phyloP scores from a whole-genome alignment of 2,329 filamentous ascomycete genomes.

The Pseudopyricularia cyperi region DNA sequence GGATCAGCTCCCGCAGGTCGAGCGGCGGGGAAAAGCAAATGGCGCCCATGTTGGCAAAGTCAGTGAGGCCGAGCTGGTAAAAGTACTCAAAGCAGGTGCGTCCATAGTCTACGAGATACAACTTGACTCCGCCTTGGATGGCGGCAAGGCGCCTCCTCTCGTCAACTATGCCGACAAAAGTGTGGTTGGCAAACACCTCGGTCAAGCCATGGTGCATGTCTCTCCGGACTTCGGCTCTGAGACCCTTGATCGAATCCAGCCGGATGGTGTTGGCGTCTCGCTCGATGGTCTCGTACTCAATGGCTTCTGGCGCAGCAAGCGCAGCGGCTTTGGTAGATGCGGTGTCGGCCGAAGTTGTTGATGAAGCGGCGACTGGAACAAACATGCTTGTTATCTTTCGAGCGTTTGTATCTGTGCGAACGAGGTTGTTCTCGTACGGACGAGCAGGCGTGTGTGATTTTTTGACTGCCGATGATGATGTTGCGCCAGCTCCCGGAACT shows the following conservation, averaged over 20 bases:
- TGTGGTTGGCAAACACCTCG: slow-evolving; percentile 76
- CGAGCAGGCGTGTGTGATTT: slow-evolving; percentile 28
- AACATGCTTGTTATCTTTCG: slow-evolving; percentile 98
- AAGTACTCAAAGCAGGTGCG: slow-evolving; percentile 79
- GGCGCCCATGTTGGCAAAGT: slow-evolving; percentile 87
- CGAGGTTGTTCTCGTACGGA: slow-evolving; percentile 73
- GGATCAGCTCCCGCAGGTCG: slow-evolving; percentile 55
- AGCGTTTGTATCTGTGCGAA: slow-evolving; percentile 76
- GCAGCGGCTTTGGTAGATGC: slow-evolving; percentile 11
- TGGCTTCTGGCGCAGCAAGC: slow-evolving; percentile 26
- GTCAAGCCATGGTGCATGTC: slow-evolving; percentile 75
- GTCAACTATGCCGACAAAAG: slow-evolving; percentile 88
- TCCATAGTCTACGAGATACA: slow-evolving; percentile 89
- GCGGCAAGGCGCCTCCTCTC: slow-evolving; percentile 77
- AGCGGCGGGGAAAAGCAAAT: slow-evolving; percentile 72
- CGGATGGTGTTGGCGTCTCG: slow-evolving; percentile 58
- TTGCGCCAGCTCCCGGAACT: slow-evolving; percentile 22
- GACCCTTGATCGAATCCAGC: slow-evolving; percentile 72
- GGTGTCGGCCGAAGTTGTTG: slow-evolving; percentile 5
- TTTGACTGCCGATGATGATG: slow-evolving; percentile 10
- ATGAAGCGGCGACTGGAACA: slow-evolving; percentile 24
- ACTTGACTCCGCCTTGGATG: slow-evolving; percentile 81
- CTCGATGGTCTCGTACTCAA: slow-evolving; percentile 60
- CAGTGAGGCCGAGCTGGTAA: slow-evolving; percentile 86
- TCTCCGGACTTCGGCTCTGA: slow-evolving; percentile 69